These are phyloP conservation scores for Raffaelea deltoideospora DNA, from an alignment of 2,329 filamentous ascomycete genomes.

Conservation along the genomic window DNA sequence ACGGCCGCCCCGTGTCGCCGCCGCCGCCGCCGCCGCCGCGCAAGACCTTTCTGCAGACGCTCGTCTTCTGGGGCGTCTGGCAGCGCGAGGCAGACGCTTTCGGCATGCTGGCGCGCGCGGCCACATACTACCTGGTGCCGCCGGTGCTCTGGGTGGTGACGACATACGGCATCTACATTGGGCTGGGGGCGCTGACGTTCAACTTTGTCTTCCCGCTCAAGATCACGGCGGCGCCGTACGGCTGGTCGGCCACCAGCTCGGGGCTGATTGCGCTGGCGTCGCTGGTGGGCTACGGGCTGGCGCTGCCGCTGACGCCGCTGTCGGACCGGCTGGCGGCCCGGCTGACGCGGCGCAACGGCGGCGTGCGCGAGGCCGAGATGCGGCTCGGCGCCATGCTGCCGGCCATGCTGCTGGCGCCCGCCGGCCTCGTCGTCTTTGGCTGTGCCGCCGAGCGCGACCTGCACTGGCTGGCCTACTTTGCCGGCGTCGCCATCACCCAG, in stretches of 20 bases:
- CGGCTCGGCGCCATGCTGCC: slow-evolving; percentile 23
- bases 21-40: slow-evolving; percentile 16
- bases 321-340: slow-evolving; percentile 27
- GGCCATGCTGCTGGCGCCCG: slow-evolving; percentile 22
- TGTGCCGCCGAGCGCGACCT: slow-evolving; percentile 21
- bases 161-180: slow-evolving; percentile 31
- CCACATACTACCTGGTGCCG: slow-evolving; percentile 31
- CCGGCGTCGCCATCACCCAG: slow-evolving; percentile 31
- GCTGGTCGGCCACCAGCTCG: slow-evolving; percentile 27
- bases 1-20: neutral
- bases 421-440: slow-evolving; percentile 27
- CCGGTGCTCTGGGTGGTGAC: slow-evolving; percentile 33
- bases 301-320: slow-evolving; percentile 27
- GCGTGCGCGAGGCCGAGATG: slow-evolving; percentile 34
- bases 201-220: slow-evolving; percentile 33
- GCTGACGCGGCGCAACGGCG: slow-evolving; percentile 26
- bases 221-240: slow-evolving; percentile 27
- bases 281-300: slow-evolving; percentile 20
- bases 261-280: slow-evolving; percentile 29
- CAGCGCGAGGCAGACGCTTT: slow-evolving; percentile 28
- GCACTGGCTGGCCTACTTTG: slow-evolving; percentile 31
- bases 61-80: slow-evolving; percentile 26
- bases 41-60: slow-evolving; percentile 24
- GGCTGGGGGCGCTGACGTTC: slow-evolving; percentile 32
- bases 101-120: slow-evolving; percentile 26